Conservation (phyloP, 1,139 yeast species). For the Yamadazyma pseudoaaseri region DNA sequence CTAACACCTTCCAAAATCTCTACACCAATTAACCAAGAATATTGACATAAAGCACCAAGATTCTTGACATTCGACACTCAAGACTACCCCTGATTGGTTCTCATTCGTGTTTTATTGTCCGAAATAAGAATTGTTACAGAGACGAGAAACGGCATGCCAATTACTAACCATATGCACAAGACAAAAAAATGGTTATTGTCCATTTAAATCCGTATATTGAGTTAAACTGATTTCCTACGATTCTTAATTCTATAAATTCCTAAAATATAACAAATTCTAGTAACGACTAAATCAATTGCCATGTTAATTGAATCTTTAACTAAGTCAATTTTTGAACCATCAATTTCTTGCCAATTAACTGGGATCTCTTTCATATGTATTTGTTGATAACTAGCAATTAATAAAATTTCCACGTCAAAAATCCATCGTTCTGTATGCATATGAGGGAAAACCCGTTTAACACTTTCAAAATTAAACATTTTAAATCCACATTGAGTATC, state of each 20-base stretch:
- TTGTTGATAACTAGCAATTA: slow-evolving; percentile 70
- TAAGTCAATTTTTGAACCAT: slow-evolving; percentile 88
- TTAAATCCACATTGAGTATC: slow-evolving; percentile 99
- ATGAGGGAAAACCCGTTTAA: slow-evolving; percentile 69
- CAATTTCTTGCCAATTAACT: slow-evolving; percentile 96
- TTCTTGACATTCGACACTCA: no score
- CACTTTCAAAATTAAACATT: slow-evolving; percentile 73
- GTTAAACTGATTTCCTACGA: slow-evolving; percentile 14
- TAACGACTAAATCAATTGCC: slow-evolving; percentile 95
- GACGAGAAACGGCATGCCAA: no score
- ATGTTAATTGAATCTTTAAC: slow-evolving; percentile 88
- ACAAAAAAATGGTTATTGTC: no score
- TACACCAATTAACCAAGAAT: no score
- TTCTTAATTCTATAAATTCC: slow-evolving; percentile 64
- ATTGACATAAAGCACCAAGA: no score
- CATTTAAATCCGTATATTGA: no score
- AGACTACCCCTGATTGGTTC: no score
- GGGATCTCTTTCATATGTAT: slow-evolving; percentile 75
- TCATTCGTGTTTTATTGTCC: no score
- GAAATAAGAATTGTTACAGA: no score
- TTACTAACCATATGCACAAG: no score
- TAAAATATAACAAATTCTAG: slow-evolving; percentile 80
- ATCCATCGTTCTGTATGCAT: slow-evolving; percentile 99
- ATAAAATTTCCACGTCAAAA: slow-evolving; percentile 88
- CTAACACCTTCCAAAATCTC: no score